These are phyloP conservation scores for Rhizopogon vulgaris DNA, from an alignment of 768 basidiomycete species.

Conservation along the genomic window DNA sequence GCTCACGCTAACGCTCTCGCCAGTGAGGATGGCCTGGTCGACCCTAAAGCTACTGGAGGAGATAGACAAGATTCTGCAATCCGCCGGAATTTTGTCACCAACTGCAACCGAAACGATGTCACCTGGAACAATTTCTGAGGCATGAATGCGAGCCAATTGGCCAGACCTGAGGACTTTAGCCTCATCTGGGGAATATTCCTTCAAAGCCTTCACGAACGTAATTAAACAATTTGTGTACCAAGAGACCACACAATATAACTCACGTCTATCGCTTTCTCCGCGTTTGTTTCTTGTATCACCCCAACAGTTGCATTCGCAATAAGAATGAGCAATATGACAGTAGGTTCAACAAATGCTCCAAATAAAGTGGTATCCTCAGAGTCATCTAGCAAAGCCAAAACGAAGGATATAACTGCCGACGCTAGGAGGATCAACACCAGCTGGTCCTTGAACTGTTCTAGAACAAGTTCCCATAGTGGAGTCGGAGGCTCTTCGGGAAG, in stretches of 20 bases:
- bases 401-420: slow-evolving; percentile 89
- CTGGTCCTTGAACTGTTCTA: slow-evolving; percentile 99
- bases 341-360: slow-evolving; percentile 91
- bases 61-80: slow-evolving; percentile 84
- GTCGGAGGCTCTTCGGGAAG: slow-evolving; percentile 90
- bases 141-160: slow-evolving; percentile 66
- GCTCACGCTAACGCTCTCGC: slow-evolving; percentile 85
- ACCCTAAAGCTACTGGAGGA: slow-evolving; percentile 91
- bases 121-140: slow-evolving; percentile 88
- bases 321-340: slow-evolving; percentile 92
- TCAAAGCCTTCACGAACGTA: slow-evolving; percentile 62
- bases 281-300: slow-evolving; percentile 94
- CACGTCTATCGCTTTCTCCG: slow-evolving; percentile 96
- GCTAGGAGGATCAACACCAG: slow-evolving; percentile 94
- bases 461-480: slow-evolving; percentile 87
- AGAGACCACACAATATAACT: slow-evolving; percentile 27
- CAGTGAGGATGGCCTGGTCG: slow-evolving; percentile 96
- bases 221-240: not conserved
- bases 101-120: slow-evolving; percentile 89
- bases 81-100: slow-evolving; percentile 93
- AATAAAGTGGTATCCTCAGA: slow-evolving; percentile 56
- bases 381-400: slow-evolving; percentile 85
- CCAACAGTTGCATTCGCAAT: slow-evolving; percentile 97
- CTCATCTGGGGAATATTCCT: slow-evolving; percentile 96
- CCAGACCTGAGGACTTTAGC: slow-evolving; percentile 83